Percentiles rank a stretch among this genome's conserved stretches.
Conservation (phyloP, 306 rosid genomes). For the Pyrus betulifolia region DNA sequence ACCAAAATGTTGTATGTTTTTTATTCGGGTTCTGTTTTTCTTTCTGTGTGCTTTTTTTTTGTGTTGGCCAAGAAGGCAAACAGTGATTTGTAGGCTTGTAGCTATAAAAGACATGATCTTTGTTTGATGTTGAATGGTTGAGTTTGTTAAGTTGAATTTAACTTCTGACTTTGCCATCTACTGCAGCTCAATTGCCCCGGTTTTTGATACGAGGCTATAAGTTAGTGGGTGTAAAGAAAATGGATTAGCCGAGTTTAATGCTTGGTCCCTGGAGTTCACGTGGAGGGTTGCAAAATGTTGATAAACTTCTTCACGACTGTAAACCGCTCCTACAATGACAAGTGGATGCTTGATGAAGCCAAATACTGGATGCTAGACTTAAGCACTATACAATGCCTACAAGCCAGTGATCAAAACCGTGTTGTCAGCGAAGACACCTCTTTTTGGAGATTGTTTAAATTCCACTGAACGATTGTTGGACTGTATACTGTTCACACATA, state of each 20-base stretch:
- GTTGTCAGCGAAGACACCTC: conserved; percentile 46
- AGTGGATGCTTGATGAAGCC: conserved; percentile 37
- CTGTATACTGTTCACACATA: conserved; percentile 27
- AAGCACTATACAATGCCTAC: conserved; percentile 23
- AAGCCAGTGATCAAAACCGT: conserved; percentile 43
- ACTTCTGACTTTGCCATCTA: not conserved
- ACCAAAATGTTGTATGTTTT: not conserved
- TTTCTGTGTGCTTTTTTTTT: not conserved
- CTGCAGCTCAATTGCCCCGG: conserved; percentile 32
- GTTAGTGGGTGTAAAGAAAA: conserved; percentile 20
- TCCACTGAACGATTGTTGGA: conserved; percentile 37
- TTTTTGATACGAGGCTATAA: conserved; percentile 14
- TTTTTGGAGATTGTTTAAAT: conserved; percentile 51
- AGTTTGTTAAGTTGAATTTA: not conserved
- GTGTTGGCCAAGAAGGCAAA: not conserved
- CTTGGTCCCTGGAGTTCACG: conserved; percentile 32
- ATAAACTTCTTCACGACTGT: conserved; percentile 25
- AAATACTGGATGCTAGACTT: conserved; percentile 37
- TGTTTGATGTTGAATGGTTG: not conserved
- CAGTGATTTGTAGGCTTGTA: not conserved
- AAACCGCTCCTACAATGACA: conserved; percentile 32
- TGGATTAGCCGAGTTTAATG: conserved; percentile 29
- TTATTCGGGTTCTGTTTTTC: not conserved
- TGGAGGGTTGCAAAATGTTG: conserved; percentile 45
- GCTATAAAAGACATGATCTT: not conserved